phyloP scores from a whole-genome alignment of 164 flowering plant genomes.

The Tetrastigma voinierianum region DNA sequence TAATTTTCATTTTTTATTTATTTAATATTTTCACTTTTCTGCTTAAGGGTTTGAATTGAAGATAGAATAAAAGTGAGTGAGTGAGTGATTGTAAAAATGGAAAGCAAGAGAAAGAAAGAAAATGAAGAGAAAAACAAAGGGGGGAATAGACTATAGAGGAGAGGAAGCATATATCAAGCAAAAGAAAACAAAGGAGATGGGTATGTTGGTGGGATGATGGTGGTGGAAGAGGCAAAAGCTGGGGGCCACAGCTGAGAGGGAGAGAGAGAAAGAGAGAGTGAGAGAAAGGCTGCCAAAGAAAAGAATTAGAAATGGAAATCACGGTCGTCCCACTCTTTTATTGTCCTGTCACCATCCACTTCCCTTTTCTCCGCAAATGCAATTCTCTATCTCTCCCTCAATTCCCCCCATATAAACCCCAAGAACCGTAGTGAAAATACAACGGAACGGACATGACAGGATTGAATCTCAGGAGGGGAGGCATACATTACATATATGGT shows the following conservation, averaged over 20 bases:
- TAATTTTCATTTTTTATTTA: neutral
- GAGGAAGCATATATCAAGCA: conserved; percentile 2
- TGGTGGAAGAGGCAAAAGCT: conserved; percentile 1
- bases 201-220: conserved; percentile 9
- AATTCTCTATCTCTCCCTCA: conserved; percentile 22
- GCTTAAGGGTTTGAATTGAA: too few species aligned
- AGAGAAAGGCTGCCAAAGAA: conserved; percentile 36
- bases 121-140: conserved; percentile 6
- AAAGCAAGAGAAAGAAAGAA: neutral
- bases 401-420: neutral
- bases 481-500: too few species aligned
- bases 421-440: too few species aligned
- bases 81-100: neutral
- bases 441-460: too few species aligned
- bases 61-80: too few species aligned
- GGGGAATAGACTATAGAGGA: neutral
- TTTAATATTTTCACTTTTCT: neutral
- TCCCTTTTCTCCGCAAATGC: conserved; percentile 31
- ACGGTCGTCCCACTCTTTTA: conserved; percentile 30
- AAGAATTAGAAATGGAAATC: conserved; percentile 34
- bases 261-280: neutral
- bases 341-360: conserved; percentile 34
- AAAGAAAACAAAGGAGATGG: conserved; percentile 14
- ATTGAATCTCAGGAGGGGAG: too few species aligned
- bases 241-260: conserved; percentile 16